Evolutionary conservation across 352 stramenopile genomes (phyloP), one percentile per base, ranked within the genome.

Genomic region (Globisporangium rhizosaccharum): DNA sequence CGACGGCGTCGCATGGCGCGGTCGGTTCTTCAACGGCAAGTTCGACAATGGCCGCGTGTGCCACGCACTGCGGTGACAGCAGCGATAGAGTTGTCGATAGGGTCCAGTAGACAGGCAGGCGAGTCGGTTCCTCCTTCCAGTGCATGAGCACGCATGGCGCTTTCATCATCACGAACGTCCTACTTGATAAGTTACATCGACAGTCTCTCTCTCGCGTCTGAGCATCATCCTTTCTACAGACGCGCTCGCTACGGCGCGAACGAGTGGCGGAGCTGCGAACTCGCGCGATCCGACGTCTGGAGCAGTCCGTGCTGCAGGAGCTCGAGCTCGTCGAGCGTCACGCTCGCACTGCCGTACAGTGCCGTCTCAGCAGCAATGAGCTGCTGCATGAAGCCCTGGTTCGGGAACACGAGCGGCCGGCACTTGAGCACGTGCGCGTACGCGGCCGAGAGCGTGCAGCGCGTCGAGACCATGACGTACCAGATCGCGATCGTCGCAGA

Each of bases 21-120:
- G 83, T 17, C 59, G 61, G 49, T 93, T 92, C 60, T 68, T 90
- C 52, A 92, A 91, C 62, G 85, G 85, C 59, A 92, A 91, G 64
- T 91, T 79, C 61, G 79, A 92, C 82, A 95, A 90, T 56, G 83
- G 83, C 25, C 76, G 78, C 44, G 75, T 91, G 37, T 95, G 88
- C 71, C 78, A 90, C 57, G 74, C 70, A 42, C 65, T 95, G 55
- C 80, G 83, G 51, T 94, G 62, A 84, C 30, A 46, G 18, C 4
- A 14, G n/a, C 26, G 23, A 23, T 33, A 3, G 28, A 1, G 28
- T 6, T 6, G 28, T 33, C 23, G 23, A 23, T 23, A 23, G 23
- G 10, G 26, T 41, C n/a, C 26, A 41, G 15, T 33, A 33, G 28
- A 3, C 28, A 54, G 7, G 4, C 39, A 58, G 7, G 4, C 39